Evolutionary conservation across 345 rosid species (phyloP).

Genomic region (Brassica napus): DNA sequence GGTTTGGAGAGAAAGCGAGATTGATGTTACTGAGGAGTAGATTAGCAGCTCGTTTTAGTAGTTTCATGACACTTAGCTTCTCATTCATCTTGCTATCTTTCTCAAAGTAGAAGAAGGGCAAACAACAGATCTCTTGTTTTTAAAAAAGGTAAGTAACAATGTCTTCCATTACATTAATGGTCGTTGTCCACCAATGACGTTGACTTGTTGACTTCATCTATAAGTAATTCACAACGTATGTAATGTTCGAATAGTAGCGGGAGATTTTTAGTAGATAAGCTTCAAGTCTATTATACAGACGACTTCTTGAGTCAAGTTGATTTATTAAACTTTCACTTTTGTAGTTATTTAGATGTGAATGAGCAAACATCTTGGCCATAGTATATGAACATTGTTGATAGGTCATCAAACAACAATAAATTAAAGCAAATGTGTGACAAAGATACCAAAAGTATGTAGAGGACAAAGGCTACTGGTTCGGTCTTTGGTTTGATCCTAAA

Average conservation of each 20-base stretch:
- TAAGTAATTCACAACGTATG: background rate
- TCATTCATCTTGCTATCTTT: slow-evolving; percentile 3
- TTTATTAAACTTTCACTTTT: background rate
- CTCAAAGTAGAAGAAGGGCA: background rate
- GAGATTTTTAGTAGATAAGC: too few relatives aligned
- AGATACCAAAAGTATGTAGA: background rate
- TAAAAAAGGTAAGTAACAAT: background rate
- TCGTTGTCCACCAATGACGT: slow-evolving; percentile 9
- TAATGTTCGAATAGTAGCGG: too few relatives aligned
- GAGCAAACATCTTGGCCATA: too few relatives aligned
- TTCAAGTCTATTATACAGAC: background rate
- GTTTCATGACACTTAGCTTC: slow-evolving; percentile 36
- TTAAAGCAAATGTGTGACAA: background rate
- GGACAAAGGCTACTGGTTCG: too few relatives aligned
- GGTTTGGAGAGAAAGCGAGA: slow-evolving; percentile 33
- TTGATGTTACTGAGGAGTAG: slow-evolving; percentile 22
- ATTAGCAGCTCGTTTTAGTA: slow-evolving; percentile 35
- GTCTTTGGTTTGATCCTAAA: too few relatives aligned
- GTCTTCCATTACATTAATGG: slow-evolving; percentile 1
- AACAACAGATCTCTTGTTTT: background rate
- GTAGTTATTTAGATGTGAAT: background rate
- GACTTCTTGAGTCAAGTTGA: background rate
- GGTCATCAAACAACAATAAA: background rate
- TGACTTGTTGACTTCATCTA: background rate
- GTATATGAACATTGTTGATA: background rate